These are phyloP conservation scores for Curvularia lunata DNA, from an alignment of 2,329 filamentous ascomycete genomes.

Conservation along the genomic window DNA sequence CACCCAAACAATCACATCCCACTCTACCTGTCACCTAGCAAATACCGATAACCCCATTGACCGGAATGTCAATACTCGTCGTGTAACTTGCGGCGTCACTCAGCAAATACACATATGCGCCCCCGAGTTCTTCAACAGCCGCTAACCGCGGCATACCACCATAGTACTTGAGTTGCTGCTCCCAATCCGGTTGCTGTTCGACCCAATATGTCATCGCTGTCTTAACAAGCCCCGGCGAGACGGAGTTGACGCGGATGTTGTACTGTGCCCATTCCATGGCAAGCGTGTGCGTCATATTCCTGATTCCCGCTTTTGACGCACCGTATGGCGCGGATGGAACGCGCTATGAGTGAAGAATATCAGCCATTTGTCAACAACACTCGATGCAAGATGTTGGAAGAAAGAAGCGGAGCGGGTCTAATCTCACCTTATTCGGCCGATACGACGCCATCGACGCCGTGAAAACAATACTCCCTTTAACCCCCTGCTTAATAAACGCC, in stretches of 20 bases:
- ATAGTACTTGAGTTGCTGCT: conserved; percentile 64
- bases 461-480: conserved; percentile 56
- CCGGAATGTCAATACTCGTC: conserved; percentile 59
- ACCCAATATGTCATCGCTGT: conserved; percentile 55
- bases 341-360: conserved; percentile 19
- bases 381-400: neutral
- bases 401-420: neutral
- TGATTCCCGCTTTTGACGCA: conserved; percentile 54
- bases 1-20: neutral
- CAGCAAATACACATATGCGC: conserved; percentile 64
- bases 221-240: conserved; percentile 48
- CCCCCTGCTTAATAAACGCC: conserved; percentile 54
- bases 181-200: conserved; percentile 61
- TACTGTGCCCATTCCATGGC: conserved; percentile 51
- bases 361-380: neutral
- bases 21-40: conserved; percentile 17
- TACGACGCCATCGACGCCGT: conserved; percentile 58
- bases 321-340: conserved; percentile 52
- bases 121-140: conserved; percentile 60
- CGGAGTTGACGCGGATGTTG: conserved; percentile 48
- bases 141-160: conserved; percentile 63
- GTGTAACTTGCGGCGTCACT: conserved; percentile 61
- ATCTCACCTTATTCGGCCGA: conserved; percentile 51
- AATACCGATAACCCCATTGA: conserved; percentile 46
- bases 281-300: conserved; percentile 54